Conservation (phyloP, 2,329 filamentous ascomycete species). For the Cylindrodendrum hubeiense region DNA sequence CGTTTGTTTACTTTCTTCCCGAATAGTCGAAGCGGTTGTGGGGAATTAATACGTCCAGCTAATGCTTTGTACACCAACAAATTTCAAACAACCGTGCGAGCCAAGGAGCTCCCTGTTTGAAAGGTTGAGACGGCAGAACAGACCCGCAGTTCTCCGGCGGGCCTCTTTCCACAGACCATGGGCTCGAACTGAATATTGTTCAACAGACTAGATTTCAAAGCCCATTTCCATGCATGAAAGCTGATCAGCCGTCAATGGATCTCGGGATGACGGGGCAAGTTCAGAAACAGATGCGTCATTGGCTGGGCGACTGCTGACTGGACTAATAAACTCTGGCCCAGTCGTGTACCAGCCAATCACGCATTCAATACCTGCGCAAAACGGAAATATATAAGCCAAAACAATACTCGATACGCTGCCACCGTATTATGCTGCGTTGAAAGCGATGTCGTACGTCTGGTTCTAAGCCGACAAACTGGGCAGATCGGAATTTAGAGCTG, state of each 20-base stretch:
- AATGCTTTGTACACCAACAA: not conserved
- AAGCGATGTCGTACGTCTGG: not conserved
- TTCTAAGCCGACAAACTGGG: not conserved
- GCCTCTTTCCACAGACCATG: not conserved
- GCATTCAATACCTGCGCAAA: not conserved
- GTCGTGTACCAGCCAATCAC: not conserved
- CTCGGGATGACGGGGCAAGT: not conserved
- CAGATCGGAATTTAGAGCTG: not conserved
- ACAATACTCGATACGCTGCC: not conserved
- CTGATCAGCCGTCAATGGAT: not conserved
- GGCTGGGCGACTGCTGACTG: not conserved
- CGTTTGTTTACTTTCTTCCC: not conserved
- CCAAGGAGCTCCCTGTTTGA: not conserved
- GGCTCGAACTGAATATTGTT: not conserved
- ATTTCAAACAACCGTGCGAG: constrained; percentile 15
- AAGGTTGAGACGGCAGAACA: not conserved
- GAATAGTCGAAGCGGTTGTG: not conserved
- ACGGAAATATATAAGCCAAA: not conserved
- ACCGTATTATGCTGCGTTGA: not conserved
- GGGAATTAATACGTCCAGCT: not conserved
- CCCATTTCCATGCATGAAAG: not conserved
- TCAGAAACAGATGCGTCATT: not conserved
- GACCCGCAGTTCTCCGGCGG: constrained; percentile 2
- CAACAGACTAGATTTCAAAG: not conserved
- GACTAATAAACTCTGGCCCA: not conserved